Percentiles rank a stretch among this genome's conserved stretches.
Evolutionary conservation across 1,139 yeast genomes (phyloP).

Genomic region (Candida glucosophila): DNA sequence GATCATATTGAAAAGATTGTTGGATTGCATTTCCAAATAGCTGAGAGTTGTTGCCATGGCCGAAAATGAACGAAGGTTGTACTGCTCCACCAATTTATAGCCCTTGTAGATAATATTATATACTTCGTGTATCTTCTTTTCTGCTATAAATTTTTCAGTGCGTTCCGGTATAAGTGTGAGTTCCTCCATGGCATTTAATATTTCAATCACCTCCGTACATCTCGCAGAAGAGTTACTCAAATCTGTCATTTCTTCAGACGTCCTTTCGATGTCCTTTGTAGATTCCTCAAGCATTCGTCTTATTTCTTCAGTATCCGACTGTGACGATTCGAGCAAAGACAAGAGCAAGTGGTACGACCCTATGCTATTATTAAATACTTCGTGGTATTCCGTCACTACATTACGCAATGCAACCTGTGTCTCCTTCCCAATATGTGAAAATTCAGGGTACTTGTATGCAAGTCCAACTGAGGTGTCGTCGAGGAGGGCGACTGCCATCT

Average conservation of each 20-base stretch:
- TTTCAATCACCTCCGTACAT: slow-evolving; percentile 62
- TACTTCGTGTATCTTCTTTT: slow-evolving; percentile 63
- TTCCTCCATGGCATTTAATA: slow-evolving; percentile 61
- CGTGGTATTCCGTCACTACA: slow-evolving; percentile 79
- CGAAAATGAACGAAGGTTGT: slow-evolving; percentile 54
- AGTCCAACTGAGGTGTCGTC: slow-evolving; percentile 86
- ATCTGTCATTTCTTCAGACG: slow-evolving; percentile 52
- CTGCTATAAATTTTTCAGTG: slow-evolving; percentile 57
- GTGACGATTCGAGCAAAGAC: slow-evolving; percentile 48
- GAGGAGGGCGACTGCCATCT: slow-evolving; percentile 68
- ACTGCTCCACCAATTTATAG: slow-evolving; percentile 46
- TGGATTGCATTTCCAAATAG: slow-evolving; percentile 57
- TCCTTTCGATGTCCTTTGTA: slow-evolving; percentile 42
- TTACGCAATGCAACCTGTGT: slow-evolving; percentile 52
- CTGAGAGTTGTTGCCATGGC: slow-evolving; percentile 50
- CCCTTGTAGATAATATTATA: slow-evolving; percentile 55
- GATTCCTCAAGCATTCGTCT: slow-evolving; percentile 44
- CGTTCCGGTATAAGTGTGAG: slow-evolving; percentile 51
- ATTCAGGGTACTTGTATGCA: slow-evolving; percentile 61
- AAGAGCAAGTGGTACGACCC: slow-evolving; percentile 66
- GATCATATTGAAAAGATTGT: slow-evolving; percentile 58
- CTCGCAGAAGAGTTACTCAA: slow-evolving; percentile 55
- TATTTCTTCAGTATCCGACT: slow-evolving; percentile 42
- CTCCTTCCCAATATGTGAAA: slow-evolving; percentile 41
- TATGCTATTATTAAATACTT: slow-evolving; percentile 73